Evolutionary conservation across 495 filamentous ascomycete species (phyloP), one percentile per base, ranked within the genome.

Genomic region (Darksidea phi): DNA sequence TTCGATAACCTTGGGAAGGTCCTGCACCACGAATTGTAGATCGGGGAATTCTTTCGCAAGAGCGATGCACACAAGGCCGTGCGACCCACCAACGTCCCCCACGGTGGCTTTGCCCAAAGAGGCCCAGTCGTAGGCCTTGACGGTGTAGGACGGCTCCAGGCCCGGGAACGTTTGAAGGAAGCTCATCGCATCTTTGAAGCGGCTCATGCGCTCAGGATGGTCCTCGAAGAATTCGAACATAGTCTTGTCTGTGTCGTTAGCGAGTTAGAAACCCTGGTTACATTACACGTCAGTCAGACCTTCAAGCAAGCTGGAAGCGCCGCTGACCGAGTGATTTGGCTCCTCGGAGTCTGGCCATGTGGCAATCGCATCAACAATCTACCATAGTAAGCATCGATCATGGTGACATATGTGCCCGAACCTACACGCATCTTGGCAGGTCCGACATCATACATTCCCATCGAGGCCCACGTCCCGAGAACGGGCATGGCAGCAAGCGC

Each of bases 321-420:
- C 15, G 6, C 20, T 24, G 48, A 51, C 49, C 21, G 59, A 21
- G 21, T 62, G 28, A 17, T 46, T 48, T 13, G 50, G 50, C 25
- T 62, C 59, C 38, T 56, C 49, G 7, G 50, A 55, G 26, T 46
- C 45, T 17, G 59, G 59, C 37, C 51, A 62, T 36, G 55, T 62
- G 17, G 24, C 38, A 23, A 48, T 21, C 11, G 59, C 59, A 24
- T 62, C 59, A 24, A 48, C 25, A 6, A 32, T 38, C 36, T 57
- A 25, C n/a, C n/a, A n/a, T n/a, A n/a, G n/a, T n/a, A n/a, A n/a
- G n/a, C n/a, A n/a, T n/a, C n/a, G n/a, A n/a, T n/a, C n/a, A n/a
- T n/a, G n/a, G n/a, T n/a, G n/a, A n/a, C n/a, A n/a, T n/a, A n/a
- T n/a, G n/a, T n/a, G n/a, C n/a, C n/a, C n/a, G n/a, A n/a, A n/a